Evolutionary conservation across 305 asterid species (phyloP).

Genomic region (Solanum hybrid): DNA sequence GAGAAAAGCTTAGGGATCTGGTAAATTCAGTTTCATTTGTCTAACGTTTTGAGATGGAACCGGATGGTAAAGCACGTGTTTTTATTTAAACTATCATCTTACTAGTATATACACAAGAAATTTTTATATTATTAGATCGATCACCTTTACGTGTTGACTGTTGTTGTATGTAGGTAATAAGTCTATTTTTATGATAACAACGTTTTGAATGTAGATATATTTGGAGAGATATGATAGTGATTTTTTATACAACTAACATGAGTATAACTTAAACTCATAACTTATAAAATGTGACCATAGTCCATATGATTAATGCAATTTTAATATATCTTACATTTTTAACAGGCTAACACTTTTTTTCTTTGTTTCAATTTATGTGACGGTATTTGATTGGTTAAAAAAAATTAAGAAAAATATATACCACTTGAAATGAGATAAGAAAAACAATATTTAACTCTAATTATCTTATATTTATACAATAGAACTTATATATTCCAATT

Average conservation of each 20-base stretch:
- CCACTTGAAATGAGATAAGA: not conserved
- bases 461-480: not conserved
- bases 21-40: not conserved
- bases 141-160: not conserved
- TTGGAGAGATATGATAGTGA: not conserved
- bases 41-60: not conserved
- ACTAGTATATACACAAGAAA: not conserved
- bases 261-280: not conserved
- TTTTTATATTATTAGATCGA: not conserved
- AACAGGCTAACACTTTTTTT: not conserved
- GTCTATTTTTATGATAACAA: not conserved
- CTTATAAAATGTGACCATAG: not conserved
- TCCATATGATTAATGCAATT: not conserved
- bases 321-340: not conserved
- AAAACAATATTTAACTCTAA: not conserved
- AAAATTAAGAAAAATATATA: not conserved
- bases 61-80: slow-evolving; percentile 1
- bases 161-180: not conserved
- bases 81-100: not conserved
- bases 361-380: not conserved
- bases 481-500: not conserved
- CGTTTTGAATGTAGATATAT: not conserved
- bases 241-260: not conserved
- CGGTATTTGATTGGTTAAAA: not conserved
- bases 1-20: not conserved